Conservation (phyloP, 2,329 filamentous ascomycete species). For the Paraphaeosphaeria minitans region DNA sequence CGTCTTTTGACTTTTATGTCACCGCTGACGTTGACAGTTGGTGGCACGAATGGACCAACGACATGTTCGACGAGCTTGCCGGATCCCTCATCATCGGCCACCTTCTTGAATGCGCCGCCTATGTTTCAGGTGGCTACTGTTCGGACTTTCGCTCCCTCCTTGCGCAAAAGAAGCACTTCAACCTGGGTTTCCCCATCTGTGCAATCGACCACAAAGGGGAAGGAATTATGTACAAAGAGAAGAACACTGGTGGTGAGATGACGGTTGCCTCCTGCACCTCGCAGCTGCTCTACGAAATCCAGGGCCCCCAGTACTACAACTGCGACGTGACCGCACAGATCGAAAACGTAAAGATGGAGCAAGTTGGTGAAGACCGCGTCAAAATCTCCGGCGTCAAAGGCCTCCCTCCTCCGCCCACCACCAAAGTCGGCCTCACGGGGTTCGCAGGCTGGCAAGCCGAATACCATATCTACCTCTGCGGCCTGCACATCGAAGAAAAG, state of each 20-base stretch:
- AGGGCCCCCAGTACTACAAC: constrained; percentile 56
- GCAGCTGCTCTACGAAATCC: constrained; percentile 53
- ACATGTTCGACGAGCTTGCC: constrained; percentile 2
- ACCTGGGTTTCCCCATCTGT: constrained; percentile 54
- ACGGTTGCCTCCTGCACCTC: constrained; percentile 29
- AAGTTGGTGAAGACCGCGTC: constrained; percentile 57
- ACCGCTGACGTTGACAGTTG: constrained; percentile 37
- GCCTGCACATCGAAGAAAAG: constrained; percentile 54
- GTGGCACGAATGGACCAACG: constrained; percentile 48
- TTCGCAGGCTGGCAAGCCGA: constrained; percentile 56
- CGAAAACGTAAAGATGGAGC: constrained; percentile 57
- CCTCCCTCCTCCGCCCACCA: constrained; percentile 53
- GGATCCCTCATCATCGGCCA: constrained; percentile 35
- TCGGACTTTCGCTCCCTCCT: constrained; percentile 49
- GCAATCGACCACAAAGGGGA: constrained; percentile 53
- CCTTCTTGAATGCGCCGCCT: constrained; percentile 51
- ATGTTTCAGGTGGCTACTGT: constrained; percentile 51
- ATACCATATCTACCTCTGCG: constrained; percentile 52
- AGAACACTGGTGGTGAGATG: constrained; percentile 41
- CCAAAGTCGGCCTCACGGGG: constrained; percentile 55
- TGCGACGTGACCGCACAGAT: constrained; percentile 61
- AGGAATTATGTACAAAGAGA: constrained; percentile 55
- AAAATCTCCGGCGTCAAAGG: constrained; percentile 53
- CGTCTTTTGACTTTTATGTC: background rate
- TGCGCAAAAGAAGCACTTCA: constrained; percentile 42